A percentile compares a stretch with the other conserved stretches of the same genome.
These are phyloP conservation scores for Saprolegnia parasitica DNA, from an alignment of 352 stramenopile species.

Conservation along the genomic window DNA sequence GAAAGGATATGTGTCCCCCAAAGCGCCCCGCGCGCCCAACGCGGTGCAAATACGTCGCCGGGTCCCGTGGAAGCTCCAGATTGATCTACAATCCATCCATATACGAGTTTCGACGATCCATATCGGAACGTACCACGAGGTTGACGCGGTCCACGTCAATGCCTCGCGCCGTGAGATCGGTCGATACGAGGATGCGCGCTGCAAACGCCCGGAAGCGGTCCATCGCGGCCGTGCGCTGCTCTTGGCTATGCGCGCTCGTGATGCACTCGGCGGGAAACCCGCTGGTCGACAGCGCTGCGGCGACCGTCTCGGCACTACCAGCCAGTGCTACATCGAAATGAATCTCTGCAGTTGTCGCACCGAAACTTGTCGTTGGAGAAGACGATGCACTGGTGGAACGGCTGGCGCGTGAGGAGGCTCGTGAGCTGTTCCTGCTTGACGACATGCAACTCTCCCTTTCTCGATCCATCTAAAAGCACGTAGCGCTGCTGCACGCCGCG, in stretches of 20 bases:
- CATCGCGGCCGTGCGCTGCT: conserved; percentile 59
- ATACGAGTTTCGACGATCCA: neutral
- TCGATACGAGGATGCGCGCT: conserved; percentile 67
- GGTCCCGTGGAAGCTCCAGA: conserved; percentile 62
- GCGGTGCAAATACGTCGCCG: conserved; percentile 72
- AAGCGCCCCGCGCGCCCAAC: conserved; percentile 71
- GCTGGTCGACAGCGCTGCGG: conserved; percentile 43
- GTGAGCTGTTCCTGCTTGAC: conserved; percentile 52
- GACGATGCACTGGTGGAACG: conserved; percentile 76
- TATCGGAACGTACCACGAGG: conserved; percentile 44
- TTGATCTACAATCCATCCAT: conserved; percentile 41
- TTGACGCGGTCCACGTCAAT: conserved; percentile 78
- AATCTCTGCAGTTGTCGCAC: neutral
- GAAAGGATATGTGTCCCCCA: conserved; percentile 62
- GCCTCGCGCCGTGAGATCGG: conserved; percentile 65
- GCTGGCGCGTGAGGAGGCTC: conserved; percentile 53
- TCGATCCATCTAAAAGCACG: conserved; percentile 38
- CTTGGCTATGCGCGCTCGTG: conserved; percentile 59
- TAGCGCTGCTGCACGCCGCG: conserved; percentile 68
- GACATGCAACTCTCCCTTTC: neutral
- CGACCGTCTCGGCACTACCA: conserved; percentile 49
- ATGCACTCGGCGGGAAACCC: conserved; percentile 61
- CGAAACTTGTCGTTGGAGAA: conserved; percentile 83
- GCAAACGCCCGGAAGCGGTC: conserved; percentile 45
- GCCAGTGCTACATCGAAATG: neutral